These are phyloP conservation scores for Phragmites australis DNA, from an alignment of 176 grass and related monocot genomes.

Conservation along the genomic window DNA sequence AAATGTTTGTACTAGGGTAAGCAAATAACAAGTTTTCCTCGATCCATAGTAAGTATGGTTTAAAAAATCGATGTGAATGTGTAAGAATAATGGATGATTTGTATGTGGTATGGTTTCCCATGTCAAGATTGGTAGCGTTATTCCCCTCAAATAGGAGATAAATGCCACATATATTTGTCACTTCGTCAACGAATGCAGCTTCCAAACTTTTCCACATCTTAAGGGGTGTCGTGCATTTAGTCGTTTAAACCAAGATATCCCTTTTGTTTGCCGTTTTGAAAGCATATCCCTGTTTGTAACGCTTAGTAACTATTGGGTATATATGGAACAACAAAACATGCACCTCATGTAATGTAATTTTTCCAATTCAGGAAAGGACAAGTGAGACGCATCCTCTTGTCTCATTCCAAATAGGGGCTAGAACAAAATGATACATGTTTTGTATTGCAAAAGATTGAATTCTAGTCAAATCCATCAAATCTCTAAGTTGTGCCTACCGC, in stretches of 20 bases:
- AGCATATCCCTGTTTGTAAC: neutral
- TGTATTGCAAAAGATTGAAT: neutral
- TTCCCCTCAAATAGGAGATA: no score
- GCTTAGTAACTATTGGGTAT: neutral
- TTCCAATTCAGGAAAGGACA: neutral
- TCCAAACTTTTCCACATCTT: neutral
- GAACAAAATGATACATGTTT: neutral
- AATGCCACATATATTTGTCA: no score
- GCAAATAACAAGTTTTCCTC: no score
- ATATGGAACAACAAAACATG: neutral
- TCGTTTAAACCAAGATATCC: neutral
- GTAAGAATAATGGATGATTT: no score
- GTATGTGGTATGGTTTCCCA: no score
- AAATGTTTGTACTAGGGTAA: no score
- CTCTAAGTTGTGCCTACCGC: neutral
- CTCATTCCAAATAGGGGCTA: neutral
- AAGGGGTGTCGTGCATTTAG: neutral
- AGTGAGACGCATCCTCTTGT: neutral
- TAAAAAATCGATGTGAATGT: no score
- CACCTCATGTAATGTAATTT: neutral
- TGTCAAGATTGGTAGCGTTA: no score
- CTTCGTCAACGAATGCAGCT: neutral
- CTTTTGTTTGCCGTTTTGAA: neutral
- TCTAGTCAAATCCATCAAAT: no score
- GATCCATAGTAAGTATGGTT: no score